Conservation (phyloP, 2,329 filamentous ascomycete species). For the Fusarium guadeloupense region DNA sequence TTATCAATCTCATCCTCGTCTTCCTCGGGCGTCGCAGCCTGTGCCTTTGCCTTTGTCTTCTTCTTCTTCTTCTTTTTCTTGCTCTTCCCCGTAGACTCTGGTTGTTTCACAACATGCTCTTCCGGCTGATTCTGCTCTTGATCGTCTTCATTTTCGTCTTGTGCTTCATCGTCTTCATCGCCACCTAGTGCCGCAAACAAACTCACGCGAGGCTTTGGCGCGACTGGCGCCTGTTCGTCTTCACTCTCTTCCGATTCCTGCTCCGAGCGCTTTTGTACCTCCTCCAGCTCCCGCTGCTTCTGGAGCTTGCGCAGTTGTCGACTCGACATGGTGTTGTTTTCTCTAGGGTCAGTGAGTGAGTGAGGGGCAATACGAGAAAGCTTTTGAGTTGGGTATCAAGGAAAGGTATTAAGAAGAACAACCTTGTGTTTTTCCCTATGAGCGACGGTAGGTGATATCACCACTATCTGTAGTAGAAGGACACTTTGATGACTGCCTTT, state of each 20-base stretch:
- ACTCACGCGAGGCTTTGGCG: slow-evolving; percentile 54
- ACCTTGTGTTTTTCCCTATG: neutral
- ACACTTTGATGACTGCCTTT: neutral
- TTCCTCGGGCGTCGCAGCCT: slow-evolving; percentile 40
- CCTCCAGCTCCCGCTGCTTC: slow-evolving; percentile 58
- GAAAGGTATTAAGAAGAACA: neutral
- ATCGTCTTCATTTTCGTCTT: slow-evolving; percentile 49
- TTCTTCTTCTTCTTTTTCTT: slow-evolving; percentile 54
- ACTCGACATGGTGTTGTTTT: slow-evolving; percentile 56
- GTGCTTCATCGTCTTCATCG: slow-evolving; percentile 53
- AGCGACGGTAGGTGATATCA: neutral
- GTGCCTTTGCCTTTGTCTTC: slow-evolving; percentile 45
- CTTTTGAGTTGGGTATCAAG: neutral
- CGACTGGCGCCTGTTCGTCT: slow-evolving; percentile 43
- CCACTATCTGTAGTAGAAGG: neutral
- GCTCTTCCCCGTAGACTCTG: slow-evolving; percentile 45
- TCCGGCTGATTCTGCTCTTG: slow-evolving; percentile 33
- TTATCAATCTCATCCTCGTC: slow-evolving; percentile 65
- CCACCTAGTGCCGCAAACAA: slow-evolving; percentile 63
- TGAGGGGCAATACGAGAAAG: slow-evolving; percentile 12
- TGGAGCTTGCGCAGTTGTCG: slow-evolving; percentile 63
- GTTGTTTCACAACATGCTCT: slow-evolving; percentile 32
- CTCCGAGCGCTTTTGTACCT: slow-evolving; percentile 22
- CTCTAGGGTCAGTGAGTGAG: slow-evolving; percentile 11
- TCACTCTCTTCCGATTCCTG: slow-evolving; percentile 45